phyloP scores from a whole-genome alignment of 495 filamentous ascomycete genomes.

The Penicillium crystallinum region DNA sequence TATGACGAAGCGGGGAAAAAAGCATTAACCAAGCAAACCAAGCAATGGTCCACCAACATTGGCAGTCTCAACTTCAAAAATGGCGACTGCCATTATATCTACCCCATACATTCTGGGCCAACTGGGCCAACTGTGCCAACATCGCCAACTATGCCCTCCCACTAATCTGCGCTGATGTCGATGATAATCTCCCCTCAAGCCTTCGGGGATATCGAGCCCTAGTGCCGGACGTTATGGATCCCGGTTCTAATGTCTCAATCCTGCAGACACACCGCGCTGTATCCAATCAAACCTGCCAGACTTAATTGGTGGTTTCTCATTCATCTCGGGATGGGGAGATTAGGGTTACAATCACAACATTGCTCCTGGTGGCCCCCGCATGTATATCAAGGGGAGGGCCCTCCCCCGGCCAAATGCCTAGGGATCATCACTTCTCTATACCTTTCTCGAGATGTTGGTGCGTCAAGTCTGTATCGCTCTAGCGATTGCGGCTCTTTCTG shows the following conservation, averaged over 20 bases:
- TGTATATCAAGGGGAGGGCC: constrained; percentile 1
- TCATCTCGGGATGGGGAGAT: neutral
- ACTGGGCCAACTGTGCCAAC: too few relatives aligned
- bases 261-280: neutral
- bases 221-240: neutral
- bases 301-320: neutral
- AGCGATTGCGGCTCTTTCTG: constrained; percentile 24
- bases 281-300: neutral
- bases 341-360: constrained; percentile 6
- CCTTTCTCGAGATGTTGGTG: constrained; percentile 11
- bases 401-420: neutral
- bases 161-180: neutral
- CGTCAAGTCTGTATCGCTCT: constrained; percentile 22
- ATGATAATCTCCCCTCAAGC: neutral
- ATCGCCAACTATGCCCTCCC: too few relatives aligned
- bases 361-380: neutral
- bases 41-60: neutral
- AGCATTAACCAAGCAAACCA: neutral
- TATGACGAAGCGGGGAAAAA: neutral
- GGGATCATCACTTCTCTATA: neutral
- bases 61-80: neutral
- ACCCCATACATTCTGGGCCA: too few relatives aligned
- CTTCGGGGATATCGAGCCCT: neutral
- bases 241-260: neutral
- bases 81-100: neutral